Conservation (phyloP, 176 grass and related monocot species). For the Eragrostis nindensis region DNA sequence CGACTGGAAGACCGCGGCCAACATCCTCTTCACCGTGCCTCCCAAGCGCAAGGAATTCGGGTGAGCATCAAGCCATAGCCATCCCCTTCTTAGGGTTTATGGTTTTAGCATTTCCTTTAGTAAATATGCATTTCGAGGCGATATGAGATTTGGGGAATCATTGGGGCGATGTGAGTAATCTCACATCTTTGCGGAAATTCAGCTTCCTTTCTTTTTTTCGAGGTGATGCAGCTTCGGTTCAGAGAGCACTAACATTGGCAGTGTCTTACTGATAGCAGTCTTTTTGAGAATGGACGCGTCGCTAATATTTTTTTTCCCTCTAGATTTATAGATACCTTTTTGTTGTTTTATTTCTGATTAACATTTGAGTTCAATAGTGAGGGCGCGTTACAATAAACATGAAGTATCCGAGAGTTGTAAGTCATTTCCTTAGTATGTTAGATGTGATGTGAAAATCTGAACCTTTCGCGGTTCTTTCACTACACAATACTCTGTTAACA, state of each 20-base stretch:
- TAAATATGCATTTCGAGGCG: neutral
- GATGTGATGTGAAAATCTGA: neutral
- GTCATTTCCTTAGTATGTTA: neutral
- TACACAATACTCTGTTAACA: neutral
- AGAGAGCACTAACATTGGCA: neutral
- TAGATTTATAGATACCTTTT: neutral
- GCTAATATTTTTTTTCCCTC: neutral
- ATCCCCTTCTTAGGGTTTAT: neutral
- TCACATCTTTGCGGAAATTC: neutral
- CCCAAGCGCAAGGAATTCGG: conserved; percentile 64
- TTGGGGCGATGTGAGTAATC: neutral
- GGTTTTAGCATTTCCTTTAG: neutral
- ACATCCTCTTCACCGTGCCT: conserved; percentile 58
- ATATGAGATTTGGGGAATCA: neutral
- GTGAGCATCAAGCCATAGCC: conserved; percentile 19
- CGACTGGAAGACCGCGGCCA: conserved; percentile 54
- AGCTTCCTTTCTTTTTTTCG: neutral
- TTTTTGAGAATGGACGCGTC: neutral
- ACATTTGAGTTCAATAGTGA: neutral
- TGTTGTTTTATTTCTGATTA: neutral
- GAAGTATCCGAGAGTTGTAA: neutral
- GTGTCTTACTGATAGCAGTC: neutral
- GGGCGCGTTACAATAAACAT: neutral
- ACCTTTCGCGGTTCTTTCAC: neutral
- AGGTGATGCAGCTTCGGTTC: neutral